phyloP scores from a whole-genome alignment of 805 yeast species.

The Wickerhamiella allomyrinae region DNA sequence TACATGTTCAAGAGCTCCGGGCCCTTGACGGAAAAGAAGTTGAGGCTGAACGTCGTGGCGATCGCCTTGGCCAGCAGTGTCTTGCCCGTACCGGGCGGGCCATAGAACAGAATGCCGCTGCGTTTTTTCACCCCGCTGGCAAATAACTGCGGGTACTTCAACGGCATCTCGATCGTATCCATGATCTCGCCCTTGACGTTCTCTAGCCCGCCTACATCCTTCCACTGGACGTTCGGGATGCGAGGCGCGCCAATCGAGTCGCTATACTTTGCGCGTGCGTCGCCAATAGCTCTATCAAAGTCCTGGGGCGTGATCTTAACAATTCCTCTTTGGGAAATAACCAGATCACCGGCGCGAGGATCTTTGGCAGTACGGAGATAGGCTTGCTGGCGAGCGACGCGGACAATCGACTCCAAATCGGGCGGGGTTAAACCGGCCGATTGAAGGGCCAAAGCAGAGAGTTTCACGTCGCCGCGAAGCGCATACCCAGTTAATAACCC shows the following conservation, averaged over 20 bases:
- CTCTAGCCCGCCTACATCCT: conserved; percentile 92
- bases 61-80: conserved; percentile 92
- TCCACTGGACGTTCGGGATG: conserved; percentile 92
- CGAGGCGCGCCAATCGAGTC: conserved; percentile 95
- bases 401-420: conserved; percentile 60
- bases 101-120: conserved; percentile 87
- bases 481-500: conserved; percentile 16
- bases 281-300: conserved; percentile 55
- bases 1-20: conserved; percentile 96
- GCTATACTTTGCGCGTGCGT: conserved; percentile 75
- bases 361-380: conserved; percentile 32
- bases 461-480: conserved; percentile 37
- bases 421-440: conserved; percentile 88
- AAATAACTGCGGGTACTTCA: conserved; percentile 83
- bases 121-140: conserved; percentile 81
- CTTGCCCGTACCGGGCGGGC: conserved; percentile 98
- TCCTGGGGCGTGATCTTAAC: conserved; percentile 43
- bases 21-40: conserved; percentile 93
- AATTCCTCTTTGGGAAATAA: conserved; percentile 40
- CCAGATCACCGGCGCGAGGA: conserved; percentile 19
- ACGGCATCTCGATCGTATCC: conserved; percentile 92
- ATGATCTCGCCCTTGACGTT: conserved; percentile 79
- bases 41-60: conserved; percentile 86
- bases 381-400: conserved; percentile 47
- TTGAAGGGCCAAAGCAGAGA: conserved; percentile 52